Conservation (phyloP, 1,284 basidiomycete genomes). For the Retiboletus flavoniger region DNA sequence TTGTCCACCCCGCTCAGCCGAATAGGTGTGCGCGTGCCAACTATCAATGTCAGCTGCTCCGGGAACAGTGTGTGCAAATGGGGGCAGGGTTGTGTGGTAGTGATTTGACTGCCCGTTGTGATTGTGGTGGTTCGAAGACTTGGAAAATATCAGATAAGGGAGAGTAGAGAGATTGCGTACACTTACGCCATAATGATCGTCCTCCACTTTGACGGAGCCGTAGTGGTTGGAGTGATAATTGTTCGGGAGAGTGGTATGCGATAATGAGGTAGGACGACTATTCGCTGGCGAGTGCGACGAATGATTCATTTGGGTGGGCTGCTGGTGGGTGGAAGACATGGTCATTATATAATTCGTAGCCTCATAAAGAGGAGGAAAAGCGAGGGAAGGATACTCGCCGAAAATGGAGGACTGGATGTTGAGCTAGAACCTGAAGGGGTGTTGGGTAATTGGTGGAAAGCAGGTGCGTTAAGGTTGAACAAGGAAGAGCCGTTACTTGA, state of each 20-base stretch:
- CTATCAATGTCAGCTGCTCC: conserved; percentile 46
- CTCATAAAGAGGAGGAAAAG: conserved; percentile 24
- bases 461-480: conserved; percentile 51
- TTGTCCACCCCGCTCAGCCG: conserved; percentile 54
- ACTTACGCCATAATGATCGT: conserved; percentile 60
- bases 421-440: conserved; percentile 72
- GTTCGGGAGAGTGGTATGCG: conserved; percentile 33
- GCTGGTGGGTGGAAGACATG: conserved; percentile 40
- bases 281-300: conserved; percentile 46
- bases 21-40: conserved; percentile 56
- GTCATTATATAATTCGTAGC: conserved; percentile 47
- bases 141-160: background rate
- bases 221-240: conserved; percentile 41
- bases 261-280: conserved; percentile 41
- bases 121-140: conserved; percentile 38
- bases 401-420: conserved; percentile 73
- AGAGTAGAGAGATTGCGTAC: conserved; percentile 7
- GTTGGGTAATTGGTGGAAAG: conserved; percentile 58
- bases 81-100: conserved; percentile 41
- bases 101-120: conserved; percentile 37
- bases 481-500: conserved; percentile 38
- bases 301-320: conserved; percentile 63
- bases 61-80: conserved; percentile 44
- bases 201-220: conserved; percentile 59
- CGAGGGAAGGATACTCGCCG: conserved; percentile 66